Percentiles rank a stretch among this genome's conserved stretches.
These are phyloP conservation scores for Aureobasidium sp. DNA, from an alignment of 2,329 filamentous ascomycete genomes.

Conservation along the genomic window DNA sequence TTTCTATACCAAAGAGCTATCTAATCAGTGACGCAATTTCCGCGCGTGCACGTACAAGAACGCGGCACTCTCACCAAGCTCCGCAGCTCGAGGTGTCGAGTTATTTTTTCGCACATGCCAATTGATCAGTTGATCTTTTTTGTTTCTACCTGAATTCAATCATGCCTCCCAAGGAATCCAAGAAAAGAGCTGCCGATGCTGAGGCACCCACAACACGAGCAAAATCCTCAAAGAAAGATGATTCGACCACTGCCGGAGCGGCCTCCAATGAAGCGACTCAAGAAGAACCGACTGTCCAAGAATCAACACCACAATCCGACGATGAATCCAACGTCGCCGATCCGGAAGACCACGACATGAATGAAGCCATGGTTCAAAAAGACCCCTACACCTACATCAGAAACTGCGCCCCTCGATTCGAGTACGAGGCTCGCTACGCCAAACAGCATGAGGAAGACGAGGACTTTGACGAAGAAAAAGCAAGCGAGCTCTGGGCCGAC, in stretches of 20 bases:
- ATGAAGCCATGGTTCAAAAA: neutral
- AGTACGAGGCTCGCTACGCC: neutral
- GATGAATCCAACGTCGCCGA: neutral
- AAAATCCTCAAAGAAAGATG: neutral
- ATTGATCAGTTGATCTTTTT: neutral
- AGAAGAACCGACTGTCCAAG: neutral
- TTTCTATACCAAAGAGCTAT: neutral
- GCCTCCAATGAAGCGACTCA: neutral
- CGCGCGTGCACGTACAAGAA: neutral
- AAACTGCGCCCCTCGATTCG: neutral
- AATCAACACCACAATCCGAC: neutral
- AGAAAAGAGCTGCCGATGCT: neutral
- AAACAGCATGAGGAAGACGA: neutral
- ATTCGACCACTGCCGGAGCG: neutral
- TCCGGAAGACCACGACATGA: neutral
- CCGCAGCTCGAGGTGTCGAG: neutral
- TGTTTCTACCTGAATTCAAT: neutral
- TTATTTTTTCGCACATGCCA: too few species aligned
- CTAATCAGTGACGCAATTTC: neutral
- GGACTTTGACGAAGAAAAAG: neutral
- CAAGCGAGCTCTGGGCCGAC: neutral
- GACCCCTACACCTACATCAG: slow-evolving; percentile 1
- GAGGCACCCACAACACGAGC: neutral
- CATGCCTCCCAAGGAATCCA: neutral
- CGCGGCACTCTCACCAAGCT: neutral